Base-by-base conservation (phyloP, 2,329 filamentous ascomycete species). In the Helotiales sp. region DNA sequence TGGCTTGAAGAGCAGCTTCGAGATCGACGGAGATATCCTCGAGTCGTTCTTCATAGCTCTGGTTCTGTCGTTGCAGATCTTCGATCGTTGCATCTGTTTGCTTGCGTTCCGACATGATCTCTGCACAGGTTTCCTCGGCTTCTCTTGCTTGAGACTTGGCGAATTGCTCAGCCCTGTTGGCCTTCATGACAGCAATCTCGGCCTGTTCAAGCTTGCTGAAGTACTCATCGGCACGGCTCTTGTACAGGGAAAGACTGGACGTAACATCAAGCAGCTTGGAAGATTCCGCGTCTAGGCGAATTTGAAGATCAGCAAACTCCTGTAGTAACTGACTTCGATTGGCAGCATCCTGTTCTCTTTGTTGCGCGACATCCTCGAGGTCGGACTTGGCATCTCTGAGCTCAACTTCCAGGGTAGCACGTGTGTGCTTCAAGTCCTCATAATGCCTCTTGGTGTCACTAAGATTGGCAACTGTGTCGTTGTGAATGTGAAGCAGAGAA, bases 121-220 rank as follows among this genome's bases (percentile, higher is more conserved):
- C 90, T 0, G 93, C 93, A 74, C 91, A 97, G 6, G 90, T 93
- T 67, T 98, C 94, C 76, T 98, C 96, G 0, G 93, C 91, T 80
- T 99, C 95, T 75, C 89, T 90, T 10, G 93, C 92, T 77, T 97
- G 95, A 0, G 91, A 85, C 79, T 93, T 96, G 65, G 95, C 95
- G 78, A 98, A 97, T 74, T 97, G 93, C 79, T 98, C 95, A 0
- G 96, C 95, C 26, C 95, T 88, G 68, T 87, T 91, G 17, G 95
- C 95, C 79, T 97, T 97, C 70, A 99, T 86, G 20, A 98, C 94
- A 0, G 94, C 90, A 72, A 98, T 96, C 79, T 99, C 95, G 17
- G 96, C 96, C 77, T 98, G 95, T 79, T 99, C 95, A 22, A 99
- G 87, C 80, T 97, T 97, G 82, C 89, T 92, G 80, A 97, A 99